A percentile compares a stretch with the other conserved stretches of the same genome.
These are phyloP conservation scores for Plectranthus barbatus DNA, from an alignment of 257 asterid genomes.

Conservation along the genomic window DNA sequence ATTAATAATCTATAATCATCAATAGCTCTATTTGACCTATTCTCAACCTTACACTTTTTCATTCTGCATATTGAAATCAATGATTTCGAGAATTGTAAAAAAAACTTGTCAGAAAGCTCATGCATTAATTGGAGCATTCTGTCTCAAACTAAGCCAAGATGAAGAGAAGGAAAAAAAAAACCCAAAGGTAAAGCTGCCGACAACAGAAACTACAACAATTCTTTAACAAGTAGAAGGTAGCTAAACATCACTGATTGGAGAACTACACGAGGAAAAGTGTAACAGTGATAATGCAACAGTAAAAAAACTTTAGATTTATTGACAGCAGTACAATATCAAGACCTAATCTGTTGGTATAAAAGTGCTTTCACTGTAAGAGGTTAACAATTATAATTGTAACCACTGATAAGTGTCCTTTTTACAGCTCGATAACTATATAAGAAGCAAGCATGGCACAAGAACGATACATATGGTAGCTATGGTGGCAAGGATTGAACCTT, in stretches of 20 bases:
- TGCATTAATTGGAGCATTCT: background rate
- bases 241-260: background rate
- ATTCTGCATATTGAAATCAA: background rate
- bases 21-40: background rate
- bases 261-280: background rate
- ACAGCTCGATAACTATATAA: constrained; percentile 33
- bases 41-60: background rate
- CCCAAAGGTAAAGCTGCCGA: background rate
- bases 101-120: background rate
- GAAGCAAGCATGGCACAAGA: constrained; percentile 61
- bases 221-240: background rate
- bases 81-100: background rate
- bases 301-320: background rate
- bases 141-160: background rate
- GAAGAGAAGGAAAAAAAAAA: background rate
- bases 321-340: background rate
- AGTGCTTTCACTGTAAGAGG: background rate
- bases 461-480: constrained; percentile 59
- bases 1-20: constrained; percentile 12
- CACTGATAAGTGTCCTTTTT: background rate
- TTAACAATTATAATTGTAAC: background rate
- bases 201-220: background rate
- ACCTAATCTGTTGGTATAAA: background rate
- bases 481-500: constrained; percentile 77
- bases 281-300: background rate